Conservation (phyloP, 306 rosid genomes). For the Luffa aegyptiaca region DNA sequence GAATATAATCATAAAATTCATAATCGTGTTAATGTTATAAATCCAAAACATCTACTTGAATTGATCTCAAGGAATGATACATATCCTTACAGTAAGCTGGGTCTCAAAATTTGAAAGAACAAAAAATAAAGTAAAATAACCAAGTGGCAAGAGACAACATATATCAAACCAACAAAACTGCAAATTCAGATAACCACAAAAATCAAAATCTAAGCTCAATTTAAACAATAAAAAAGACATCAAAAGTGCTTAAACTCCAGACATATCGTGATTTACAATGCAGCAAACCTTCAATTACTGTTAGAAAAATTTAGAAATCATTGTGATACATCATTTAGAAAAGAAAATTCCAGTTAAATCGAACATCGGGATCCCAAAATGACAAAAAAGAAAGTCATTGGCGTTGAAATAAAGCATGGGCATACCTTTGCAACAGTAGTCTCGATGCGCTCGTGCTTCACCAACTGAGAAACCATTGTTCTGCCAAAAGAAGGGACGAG, state of each 20-base stretch:
- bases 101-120: not conserved
- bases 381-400: not conserved
- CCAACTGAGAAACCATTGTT: constrained; percentile 95
- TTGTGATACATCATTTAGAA: not conserved
- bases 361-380: not conserved
- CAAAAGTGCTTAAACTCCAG: not conserved
- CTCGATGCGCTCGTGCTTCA: constrained; percentile 94
- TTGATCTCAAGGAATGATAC: not conserved
- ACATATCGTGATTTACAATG: not conserved
- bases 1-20: not conserved
- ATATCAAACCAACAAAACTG: not conserved
- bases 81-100: not conserved
- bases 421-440: constrained; percentile 85
- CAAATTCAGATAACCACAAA: not conserved
- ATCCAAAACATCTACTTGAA: not conserved
- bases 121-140: not conserved
- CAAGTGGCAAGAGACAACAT: not conserved
- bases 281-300: not conserved
- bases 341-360: not conserved
- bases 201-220: not conserved
- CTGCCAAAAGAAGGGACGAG: constrained; percentile 11
- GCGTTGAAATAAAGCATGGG: not conserved
- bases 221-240: not conserved
- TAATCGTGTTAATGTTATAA: not conserved
- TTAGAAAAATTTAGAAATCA: not conserved